phyloP scores from a whole-genome alignment of 257 asterid genomes.

The Petunia secreta region DNA sequence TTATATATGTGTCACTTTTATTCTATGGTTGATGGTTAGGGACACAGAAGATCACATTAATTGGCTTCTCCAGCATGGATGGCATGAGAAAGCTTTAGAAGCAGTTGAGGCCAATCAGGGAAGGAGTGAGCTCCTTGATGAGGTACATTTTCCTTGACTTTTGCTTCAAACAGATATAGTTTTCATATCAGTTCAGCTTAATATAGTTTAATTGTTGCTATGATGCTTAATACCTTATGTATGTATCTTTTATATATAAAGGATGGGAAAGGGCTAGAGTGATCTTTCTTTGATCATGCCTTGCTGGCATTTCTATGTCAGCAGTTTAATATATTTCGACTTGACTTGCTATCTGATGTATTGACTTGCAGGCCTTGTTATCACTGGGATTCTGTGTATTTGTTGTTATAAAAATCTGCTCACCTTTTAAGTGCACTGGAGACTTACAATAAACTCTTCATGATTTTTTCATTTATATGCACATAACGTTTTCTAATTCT shows the following conservation, averaged over 20 bases:
- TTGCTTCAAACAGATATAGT: neutral
- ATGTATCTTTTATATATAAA: neutral
- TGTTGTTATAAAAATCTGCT: neutral
- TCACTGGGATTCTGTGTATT: neutral
- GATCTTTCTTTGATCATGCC: neutral
- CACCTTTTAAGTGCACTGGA: neutral
- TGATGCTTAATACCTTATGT: conserved; percentile 9
- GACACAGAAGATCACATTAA: conserved; percentile 97
- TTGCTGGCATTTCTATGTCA: conserved; percentile 8
- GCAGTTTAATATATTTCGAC: neutral
- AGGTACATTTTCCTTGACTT: conserved; percentile 52
- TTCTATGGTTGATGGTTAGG: conserved; percentile 53
- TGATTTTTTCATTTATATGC: neutral
- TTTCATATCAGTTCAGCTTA: conserved; percentile 9
- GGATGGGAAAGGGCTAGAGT: neutral
- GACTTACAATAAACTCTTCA: neutral
- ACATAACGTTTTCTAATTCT: neutral
- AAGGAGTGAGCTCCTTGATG: conserved; percentile 92
- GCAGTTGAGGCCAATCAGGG: conserved; percentile 98
- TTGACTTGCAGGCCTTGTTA: neutral
- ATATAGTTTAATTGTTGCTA: neutral
- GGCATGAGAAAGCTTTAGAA: conserved; percentile 94
- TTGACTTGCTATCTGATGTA: conserved; percentile 6
- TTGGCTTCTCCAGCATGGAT: conserved; percentile 97
- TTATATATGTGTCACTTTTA: conserved; percentile 25